Conservation (phyloP, 2,329 filamentous ascomycete species). For the Pseudocercospora cruenta region DNA sequence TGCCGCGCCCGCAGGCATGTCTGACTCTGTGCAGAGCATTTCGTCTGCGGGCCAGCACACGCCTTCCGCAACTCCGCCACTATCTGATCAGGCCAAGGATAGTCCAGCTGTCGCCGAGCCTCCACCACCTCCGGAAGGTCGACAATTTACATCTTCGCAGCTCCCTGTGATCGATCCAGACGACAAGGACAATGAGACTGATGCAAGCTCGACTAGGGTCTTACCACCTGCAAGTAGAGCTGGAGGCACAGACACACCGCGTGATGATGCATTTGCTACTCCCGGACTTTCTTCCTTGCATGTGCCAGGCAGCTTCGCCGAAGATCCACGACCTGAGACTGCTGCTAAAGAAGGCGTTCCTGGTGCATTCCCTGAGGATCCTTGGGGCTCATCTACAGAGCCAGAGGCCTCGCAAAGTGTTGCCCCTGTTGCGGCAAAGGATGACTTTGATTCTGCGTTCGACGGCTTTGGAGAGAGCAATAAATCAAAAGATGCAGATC, state of each 20-base stretch:
- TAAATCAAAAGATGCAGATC: conserved; percentile 30
- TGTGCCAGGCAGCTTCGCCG: conserved; percentile 20
- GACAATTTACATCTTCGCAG: conserved; percentile 77
- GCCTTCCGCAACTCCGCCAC: conserved; percentile 66
- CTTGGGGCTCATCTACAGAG: conserved; percentile 40
- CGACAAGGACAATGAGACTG: conserved; percentile 39
- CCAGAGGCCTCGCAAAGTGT: conserved; percentile 52
- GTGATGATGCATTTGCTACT: conserved; percentile 20
- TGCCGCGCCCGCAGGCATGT: conserved; percentile 27
- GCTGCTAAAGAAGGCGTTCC: conserved; percentile 43
- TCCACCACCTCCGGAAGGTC: conserved; percentile 71
- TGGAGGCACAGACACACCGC: conserved; percentile 33
- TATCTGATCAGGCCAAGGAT: conserved; percentile 53
- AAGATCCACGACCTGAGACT: conserved; percentile 25
- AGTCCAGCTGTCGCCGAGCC: conserved; percentile 60
- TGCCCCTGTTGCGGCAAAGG: conserved; percentile 46
- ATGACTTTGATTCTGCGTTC: conserved; percentile 85
- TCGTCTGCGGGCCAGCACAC: conserved; percentile 47
- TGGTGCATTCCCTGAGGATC: conserved; percentile 53
- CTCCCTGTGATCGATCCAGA: conserved; percentile 69
- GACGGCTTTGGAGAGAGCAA: conserved; percentile 65
- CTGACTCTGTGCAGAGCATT: conserved; percentile 34
- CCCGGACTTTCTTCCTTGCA: conserved; percentile 1
- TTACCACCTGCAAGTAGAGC: conserved; percentile 39
- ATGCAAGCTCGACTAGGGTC: conserved; percentile 61